Base-by-base conservation (phyloP, 768 basidiomycete species). In the Termitomyces sp. region DNA sequence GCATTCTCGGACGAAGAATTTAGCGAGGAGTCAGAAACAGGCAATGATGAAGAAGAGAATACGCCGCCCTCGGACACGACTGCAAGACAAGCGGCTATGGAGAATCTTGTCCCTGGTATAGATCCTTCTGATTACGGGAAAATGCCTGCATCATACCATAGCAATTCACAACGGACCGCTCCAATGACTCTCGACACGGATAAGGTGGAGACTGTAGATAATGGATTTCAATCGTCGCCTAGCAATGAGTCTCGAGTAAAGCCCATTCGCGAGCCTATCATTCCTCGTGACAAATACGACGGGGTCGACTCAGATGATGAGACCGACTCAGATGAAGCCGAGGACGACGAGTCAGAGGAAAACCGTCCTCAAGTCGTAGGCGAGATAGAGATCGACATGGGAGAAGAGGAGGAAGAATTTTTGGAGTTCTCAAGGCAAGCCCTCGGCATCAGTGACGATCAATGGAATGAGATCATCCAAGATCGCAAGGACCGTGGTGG, bases 261-360 rank as follows among this genome's bases (percentile, higher is more conserved):
- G 58, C 77, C 78, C 2, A 79, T 90, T 47, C 81, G 95, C n/a
- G 76, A 82, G 19, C 93, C 95, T 1, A 82, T 95, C 55, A 77
- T 98, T 40, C 77, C 87, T 10, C 85, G 92, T 25, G 87, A 98
- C 65, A 79, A 79, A 63, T 98, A 87, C 66, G 97, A 99, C 47
- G 97, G 97, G 2, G 92, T 90, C 27, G 84, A 96, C 67, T 97
- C 95, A 2, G 93, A 95, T 63, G 92, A 95, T 61, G 92, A 93
- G 63, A 86, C 84, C 0, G 87, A 89, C 52, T 84, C 86, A 34
- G 78, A 74, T 4, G 84, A 82, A 49, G 73, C 11, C 17, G 58
- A 69, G 4, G 75, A 79, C 32, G 71, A 69, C 9, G 89, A 89
- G 54, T 82, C 80, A 4, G 93, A 90, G 41, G 90, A 92, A 54